These are phyloP conservation scores for Kockiozyma suomiensis DNA, from an alignment of 805 yeast genomes.

Conservation along the genomic window DNA sequence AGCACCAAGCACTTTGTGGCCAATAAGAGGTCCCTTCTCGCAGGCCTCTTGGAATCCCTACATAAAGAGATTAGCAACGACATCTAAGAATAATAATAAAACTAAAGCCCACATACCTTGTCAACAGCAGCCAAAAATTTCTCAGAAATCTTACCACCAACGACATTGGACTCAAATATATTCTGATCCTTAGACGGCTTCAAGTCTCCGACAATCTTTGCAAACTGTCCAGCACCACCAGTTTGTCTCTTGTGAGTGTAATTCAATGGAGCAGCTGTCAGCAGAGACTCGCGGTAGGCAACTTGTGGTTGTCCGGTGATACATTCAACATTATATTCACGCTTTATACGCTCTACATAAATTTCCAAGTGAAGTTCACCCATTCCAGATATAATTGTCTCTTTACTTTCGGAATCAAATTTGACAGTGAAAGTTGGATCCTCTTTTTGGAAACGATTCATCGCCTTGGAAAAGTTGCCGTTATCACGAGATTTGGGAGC, in stretches of 20 bases:
- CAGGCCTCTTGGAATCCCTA: constrained; percentile 94
- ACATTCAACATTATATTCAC: constrained; percentile 96
- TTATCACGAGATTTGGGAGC: constrained; percentile 85
- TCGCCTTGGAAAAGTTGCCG: constrained; percentile 91
- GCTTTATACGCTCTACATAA: constrained; percentile 95
- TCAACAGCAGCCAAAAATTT: constrained; percentile 92
- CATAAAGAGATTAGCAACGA: not conserved
- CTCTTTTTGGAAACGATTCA: constrained; percentile 96
- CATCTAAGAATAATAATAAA: too few species aligned
- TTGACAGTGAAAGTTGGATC: constrained; percentile 97
- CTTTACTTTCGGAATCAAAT: constrained; percentile 88
- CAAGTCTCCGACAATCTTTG: constrained; percentile 85
- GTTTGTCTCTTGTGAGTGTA: constrained; percentile 96
- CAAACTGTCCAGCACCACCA: constrained; percentile 99
- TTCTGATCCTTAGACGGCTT: constrained; percentile 57
- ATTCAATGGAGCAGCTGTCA: constrained; percentile 74
- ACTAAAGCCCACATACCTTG: constrained; percentile 15
- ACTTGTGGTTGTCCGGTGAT: constrained; percentile 97
- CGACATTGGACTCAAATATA: constrained; percentile 79
- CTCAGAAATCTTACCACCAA: constrained; percentile 96
- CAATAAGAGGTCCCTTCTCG: constrained; percentile 95
- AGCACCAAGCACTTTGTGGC: constrained; percentile 90
- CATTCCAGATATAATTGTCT: constrained; percentile 95
- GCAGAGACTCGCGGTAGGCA: constrained; percentile 92
- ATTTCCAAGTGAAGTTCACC: constrained; percentile 97